These are phyloP conservation scores for Cladosporium sp. DNA, from an alignment of 2,329 filamentous ascomycete genomes.

Conservation along the genomic window DNA sequence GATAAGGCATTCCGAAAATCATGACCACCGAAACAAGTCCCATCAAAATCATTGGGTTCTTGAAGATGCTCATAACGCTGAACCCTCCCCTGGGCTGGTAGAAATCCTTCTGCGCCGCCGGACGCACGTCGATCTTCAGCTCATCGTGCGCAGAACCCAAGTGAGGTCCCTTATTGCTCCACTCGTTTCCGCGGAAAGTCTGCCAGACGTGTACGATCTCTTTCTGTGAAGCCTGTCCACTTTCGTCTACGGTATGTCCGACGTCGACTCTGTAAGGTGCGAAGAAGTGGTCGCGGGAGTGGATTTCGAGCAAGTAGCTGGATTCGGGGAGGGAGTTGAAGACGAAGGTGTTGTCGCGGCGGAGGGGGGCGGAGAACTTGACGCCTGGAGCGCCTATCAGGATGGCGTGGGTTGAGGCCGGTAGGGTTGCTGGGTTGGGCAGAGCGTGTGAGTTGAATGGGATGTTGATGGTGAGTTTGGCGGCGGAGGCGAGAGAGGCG, in stretches of 20 bases:
- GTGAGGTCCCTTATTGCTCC: conserved; percentile 75
- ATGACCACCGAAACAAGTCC: conserved; percentile 75
- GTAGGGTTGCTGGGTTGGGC: conserved; percentile 44
- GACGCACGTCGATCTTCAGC: conserved; percentile 58
- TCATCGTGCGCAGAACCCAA: conserved; percentile 41
- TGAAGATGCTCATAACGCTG: conserved; percentile 68
- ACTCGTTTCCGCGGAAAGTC: conserved; percentile 84
- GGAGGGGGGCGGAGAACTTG: conserved; percentile 58
- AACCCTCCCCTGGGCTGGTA: conserved; percentile 70
- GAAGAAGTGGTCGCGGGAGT: conserved; percentile 71
- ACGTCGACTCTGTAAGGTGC: conserved; percentile 78
- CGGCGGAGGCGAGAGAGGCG: conserved; percentile 33
- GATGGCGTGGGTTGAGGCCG: conserved; percentile 59
- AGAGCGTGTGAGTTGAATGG: conserved; percentile 39
- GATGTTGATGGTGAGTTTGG: conserved; percentile 50
- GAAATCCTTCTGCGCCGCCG: conserved; percentile 64
- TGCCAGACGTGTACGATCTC: conserved; percentile 66
- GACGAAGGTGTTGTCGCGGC: conserved; percentile 64
- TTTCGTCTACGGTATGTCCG: conserved; percentile 31
- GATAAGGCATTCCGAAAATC: conserved; percentile 88
- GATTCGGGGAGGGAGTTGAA: conserved; percentile 69
- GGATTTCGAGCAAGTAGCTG: conserved; percentile 78
- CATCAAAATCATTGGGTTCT: conserved; percentile 96
- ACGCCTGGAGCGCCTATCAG: conserved; percentile 45
- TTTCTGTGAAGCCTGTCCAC: conserved; percentile 25